Percentiles rank a stretch among this genome's conserved stretches.
Evolutionary conservation across 208 protist genomes (phyloP).

Genomic region (Trypanosoma rangeli): DNA sequence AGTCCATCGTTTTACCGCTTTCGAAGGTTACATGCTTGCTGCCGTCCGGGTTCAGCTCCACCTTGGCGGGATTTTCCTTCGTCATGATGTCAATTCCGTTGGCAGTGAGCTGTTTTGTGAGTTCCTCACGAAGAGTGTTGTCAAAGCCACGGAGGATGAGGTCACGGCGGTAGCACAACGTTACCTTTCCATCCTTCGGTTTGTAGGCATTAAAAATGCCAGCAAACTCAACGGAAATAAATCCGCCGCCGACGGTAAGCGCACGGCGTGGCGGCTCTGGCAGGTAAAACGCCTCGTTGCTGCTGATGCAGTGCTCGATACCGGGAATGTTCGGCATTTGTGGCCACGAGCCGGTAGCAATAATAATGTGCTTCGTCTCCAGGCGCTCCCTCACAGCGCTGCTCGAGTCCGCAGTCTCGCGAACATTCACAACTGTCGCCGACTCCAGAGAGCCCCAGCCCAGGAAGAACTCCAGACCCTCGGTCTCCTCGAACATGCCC

Average conservation of each 20-base stretch:
- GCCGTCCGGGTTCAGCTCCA: constrained; percentile 70
- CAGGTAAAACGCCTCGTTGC: constrained; percentile 92
- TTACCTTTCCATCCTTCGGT: constrained; percentile 59
- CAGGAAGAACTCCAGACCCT: constrained; percentile 81
- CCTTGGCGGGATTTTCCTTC: constrained; percentile 72
- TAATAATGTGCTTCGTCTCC: constrained; percentile 75
- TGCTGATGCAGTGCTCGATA: constrained; percentile 88
- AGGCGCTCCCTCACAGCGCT: constrained; percentile 63
- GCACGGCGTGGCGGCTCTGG: constrained; percentile 67
- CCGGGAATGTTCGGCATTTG: constrained; percentile 75
- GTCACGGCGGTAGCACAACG: constrained; percentile 78
- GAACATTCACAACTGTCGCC: constrained; percentile 73
- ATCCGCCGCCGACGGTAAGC: constrained; percentile 88
- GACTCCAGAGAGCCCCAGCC: constrained; percentile 80
- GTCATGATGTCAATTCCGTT: constrained; percentile 84
- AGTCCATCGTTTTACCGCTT: constrained; percentile 74
- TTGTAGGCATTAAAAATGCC: constrained; percentile 93
- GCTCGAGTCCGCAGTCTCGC: constrained; percentile 42
- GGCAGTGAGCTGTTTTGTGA: constrained; percentile 75
- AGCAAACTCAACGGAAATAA: constrained; percentile 91
- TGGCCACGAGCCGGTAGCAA: constrained; percentile 88
- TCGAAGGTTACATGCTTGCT: constrained; percentile 78
- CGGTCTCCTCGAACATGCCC: constrained; percentile 85
- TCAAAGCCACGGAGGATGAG: constrained; percentile 90
- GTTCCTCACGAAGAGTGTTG: constrained; percentile 63